Evolutionary conservation across 768 basidiomycete species (phyloP), one percentile per base, ranked within the genome.

Genomic region (Tephrocybe sp.): DNA sequence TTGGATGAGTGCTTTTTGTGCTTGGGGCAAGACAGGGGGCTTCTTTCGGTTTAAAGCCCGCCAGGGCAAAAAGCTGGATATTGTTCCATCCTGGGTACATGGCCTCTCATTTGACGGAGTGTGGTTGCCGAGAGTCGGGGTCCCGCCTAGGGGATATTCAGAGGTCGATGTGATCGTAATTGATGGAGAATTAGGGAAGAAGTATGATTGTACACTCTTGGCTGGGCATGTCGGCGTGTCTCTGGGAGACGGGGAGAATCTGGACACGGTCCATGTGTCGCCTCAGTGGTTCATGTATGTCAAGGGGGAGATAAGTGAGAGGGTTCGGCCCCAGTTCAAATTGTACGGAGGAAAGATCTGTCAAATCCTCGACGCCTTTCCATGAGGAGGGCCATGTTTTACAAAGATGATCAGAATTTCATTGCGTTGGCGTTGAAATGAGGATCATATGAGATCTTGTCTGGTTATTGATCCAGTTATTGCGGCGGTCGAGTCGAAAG

Each of bases 221-320:
- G 42, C 42, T 13, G 42, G 42, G 9, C 42, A 43, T 18, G 42
- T 43, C 22, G 42, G 23, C 8, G 42, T 43, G 16, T 5, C 42
- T 21, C 12, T 43, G 4, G 42, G 42, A 18, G 42, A 29, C 27
- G 25, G 27, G 42, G 16, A 24, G 16, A 29, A 27, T 13, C 7
- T 43, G 42, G 42, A 43, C n/a, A 43, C 42, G 9, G 27, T 43
- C 8, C 27, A 13, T 10, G 27, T 43, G 42, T 22, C 42, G n/a
- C 42, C 42, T 3, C 42, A 43, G 27, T 43, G 42, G 42, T 43
- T 43, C 27, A 43, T 43, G 42, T 43, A 43, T 43, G 42, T 43
- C 16, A 43, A 29, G 5, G 42, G 23, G 42, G n/a, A 29, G 16
- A 24, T 8, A 9, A 29, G 24, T 16, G 42, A 24, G 42, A 25